Base-by-base conservation (phyloP, 2,329 filamentous ascomycete species). In the Penicillium sp. region DNA sequence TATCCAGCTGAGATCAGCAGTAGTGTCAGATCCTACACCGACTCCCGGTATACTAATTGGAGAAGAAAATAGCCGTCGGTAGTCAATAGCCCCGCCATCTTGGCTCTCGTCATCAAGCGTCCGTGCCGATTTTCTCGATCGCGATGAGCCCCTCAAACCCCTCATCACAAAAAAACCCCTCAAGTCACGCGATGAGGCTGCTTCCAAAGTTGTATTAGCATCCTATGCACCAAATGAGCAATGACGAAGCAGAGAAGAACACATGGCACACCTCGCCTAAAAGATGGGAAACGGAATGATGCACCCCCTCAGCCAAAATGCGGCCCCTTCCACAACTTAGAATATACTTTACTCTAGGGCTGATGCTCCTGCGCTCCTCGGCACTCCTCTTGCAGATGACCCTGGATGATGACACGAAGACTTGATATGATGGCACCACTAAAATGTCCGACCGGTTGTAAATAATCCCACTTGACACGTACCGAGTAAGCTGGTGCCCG, bases 51-150 rank as follows among this genome's bases (percentile, higher is more conserved):
- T 49, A 19, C 26, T 3, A 19, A 21, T 29, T 11, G 13, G 9
- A 47, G 10, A 31, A 21, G 19, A 6, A 45, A 45, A 26, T 8
- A 29, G 43, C 21, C 47, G 13, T 42, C 43, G 48, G 27, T 35
- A 47, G 19, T 37, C 39, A 14, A 16, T 7, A 33, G 46, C 27
- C 46, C 52, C 45, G 45, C 46, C 46, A 60, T 49, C 56, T 61
- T 58, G 58, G 58, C 58, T 21, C 42, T 61, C 58, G 56, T 61
- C 58, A 61, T 61, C 19, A 31, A 54, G 45, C 52, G 46, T 55
- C 19, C 22, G 35, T 16, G 42, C 33, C 14, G 9, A 11, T 27
- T 39, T 39, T 4, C 31, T 42, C 16, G 33, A 50, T 50, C 31
- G 29, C 46, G 7, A 29, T 16, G 29, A 37, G 26, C 47, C 49